Base-by-base conservation (phyloP, 148 eudicot species). In the Hydrangea macrophylla region DNA sequence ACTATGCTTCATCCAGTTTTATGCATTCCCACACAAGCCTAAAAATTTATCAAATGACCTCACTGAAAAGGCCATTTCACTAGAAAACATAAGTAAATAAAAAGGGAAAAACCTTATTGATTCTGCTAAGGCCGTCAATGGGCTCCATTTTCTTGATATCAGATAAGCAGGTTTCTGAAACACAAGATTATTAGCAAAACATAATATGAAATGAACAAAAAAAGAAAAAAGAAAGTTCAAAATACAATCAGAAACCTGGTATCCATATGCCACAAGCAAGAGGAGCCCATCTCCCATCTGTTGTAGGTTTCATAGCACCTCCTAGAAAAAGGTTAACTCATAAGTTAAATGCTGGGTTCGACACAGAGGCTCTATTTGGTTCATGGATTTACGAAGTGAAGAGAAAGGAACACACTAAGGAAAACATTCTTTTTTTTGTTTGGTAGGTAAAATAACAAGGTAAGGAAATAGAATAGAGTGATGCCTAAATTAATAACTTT, bases 201-300 rank as follows among this genome's bases (percentile, higher is more conserved):
- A 37, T 24, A 30, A 11, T 26, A 9, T n/a, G 6, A 53, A 35
- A 63, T 58, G 48, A 37, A 48, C 36, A 32, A 2, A 65, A 57
- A 30, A 54, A 63, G 54, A 62, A 15, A 36, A 63, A 9, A 58
- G 62, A 12, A 30, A 4, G 63, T 11, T 54, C 57, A 33, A 7
- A 28, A 71, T 70, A 68, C 26, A 68, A 31, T 54, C 55, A 65
- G 78, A 72, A 71, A 91, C 99, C 99, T 78, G 99, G 99, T 71
- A 94, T 89, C 99, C 99, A 94, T 75, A 94, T 94, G 69, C 97
- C 99, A 84, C 99, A 94, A 69, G 99, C 90, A 68, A 94, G 88
- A 83, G 91, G 99, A 76, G 99, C 99, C 99, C 99, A 94, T 62
- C 84, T 87, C 58, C 97, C 99, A 83, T 94, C 97, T 26, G 88